These are phyloP conservation scores for Diaporthe capsici DNA, from an alignment of 2,329 filamentous ascomycete species.

Conservation along the genomic window DNA sequence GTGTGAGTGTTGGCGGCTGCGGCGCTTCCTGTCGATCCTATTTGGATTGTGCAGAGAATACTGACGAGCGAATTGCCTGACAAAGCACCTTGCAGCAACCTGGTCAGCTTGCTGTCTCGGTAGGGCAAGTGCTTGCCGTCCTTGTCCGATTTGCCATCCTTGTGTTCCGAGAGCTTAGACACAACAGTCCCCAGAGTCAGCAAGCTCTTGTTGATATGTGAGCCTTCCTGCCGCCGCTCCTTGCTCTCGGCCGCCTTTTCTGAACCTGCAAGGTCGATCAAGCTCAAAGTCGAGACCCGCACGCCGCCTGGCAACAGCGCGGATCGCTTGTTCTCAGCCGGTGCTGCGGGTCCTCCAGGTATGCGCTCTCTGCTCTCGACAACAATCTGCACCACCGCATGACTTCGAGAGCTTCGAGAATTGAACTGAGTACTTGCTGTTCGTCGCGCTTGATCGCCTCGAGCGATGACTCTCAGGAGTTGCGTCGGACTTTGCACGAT, in stretches of 20 bases:
- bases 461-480: constrained; percentile 91
- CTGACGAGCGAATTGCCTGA: constrained; percentile 96
- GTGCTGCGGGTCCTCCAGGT: constrained; percentile 60
- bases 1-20: constrained; percentile 82
- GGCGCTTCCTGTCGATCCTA: constrained; percentile 81
- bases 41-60: constrained; percentile 96
- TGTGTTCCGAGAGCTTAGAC: constrained; percentile 88
- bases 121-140: constrained; percentile 95
- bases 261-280: constrained; percentile 97
- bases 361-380: constrained; percentile 94
- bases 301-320: constrained; percentile 87
- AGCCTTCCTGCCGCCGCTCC: constrained; percentile 92
- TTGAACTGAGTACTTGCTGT: constrained; percentile 98
- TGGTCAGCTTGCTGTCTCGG: constrained; percentile 96
- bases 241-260: constrained; percentile 97
- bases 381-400: constrained; percentile 98
- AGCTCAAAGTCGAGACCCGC: constrained; percentile 91
- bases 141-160: constrained; percentile 82
- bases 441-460: constrained; percentile 90
- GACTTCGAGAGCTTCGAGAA: constrained; percentile 94
- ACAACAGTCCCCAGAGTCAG: constrained; percentile 97
- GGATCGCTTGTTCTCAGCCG: constrained; percentile 74
- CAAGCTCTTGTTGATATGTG: constrained; percentile 98
- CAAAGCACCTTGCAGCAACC: constrained; percentile 90
- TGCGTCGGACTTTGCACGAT: constrained; percentile 99